phyloP scores from a whole-genome alignment of 768 basidiomycete species.

The Phylloporus rhodoxanthus region DNA sequence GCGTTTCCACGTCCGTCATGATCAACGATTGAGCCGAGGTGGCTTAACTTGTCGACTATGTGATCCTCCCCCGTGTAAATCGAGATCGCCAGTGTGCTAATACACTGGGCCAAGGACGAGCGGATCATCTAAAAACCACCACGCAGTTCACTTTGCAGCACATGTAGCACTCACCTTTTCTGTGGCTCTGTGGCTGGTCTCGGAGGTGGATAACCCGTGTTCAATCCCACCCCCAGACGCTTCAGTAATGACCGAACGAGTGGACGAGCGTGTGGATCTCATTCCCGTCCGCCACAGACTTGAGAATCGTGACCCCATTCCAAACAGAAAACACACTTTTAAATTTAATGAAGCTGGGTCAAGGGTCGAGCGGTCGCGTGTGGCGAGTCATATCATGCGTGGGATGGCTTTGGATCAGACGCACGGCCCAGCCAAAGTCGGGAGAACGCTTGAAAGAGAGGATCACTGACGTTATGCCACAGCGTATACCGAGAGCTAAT shows the following conservation, averaged over 20 bases:
- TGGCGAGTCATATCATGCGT: too few relatives aligned
- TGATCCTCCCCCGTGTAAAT: background rate
- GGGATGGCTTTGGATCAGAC: too few relatives aligned
- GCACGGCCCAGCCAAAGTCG: too few relatives aligned
- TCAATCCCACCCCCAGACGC: background rate
- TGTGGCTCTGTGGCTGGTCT: constrained; percentile 47
- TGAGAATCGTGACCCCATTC: too few relatives aligned
- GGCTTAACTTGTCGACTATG: background rate
- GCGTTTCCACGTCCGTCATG: background rate
- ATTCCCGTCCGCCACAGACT: background rate
- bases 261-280: background rate
- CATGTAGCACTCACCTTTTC: constrained; percentile 61
- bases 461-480: too few relatives aligned
- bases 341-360: too few relatives aligned
- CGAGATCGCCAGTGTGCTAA: background rate
- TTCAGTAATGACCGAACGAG: constrained; percentile 19
- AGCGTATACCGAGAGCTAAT: too few relatives aligned
- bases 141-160: constrained; percentile 13
- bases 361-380: too few relatives aligned
- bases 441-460: too few relatives aligned
- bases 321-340: too few relatives aligned
- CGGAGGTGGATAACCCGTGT: constrained; percentile 8
- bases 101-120: background rate
- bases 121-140: background rate
- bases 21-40: background rate